A percentile compares a stretch with the other conserved stretches of the same genome.
Evolutionary conservation across 2,329 filamentous ascomycete species (phyloP).

Genomic region (Aspergillus floridensis): DNA sequence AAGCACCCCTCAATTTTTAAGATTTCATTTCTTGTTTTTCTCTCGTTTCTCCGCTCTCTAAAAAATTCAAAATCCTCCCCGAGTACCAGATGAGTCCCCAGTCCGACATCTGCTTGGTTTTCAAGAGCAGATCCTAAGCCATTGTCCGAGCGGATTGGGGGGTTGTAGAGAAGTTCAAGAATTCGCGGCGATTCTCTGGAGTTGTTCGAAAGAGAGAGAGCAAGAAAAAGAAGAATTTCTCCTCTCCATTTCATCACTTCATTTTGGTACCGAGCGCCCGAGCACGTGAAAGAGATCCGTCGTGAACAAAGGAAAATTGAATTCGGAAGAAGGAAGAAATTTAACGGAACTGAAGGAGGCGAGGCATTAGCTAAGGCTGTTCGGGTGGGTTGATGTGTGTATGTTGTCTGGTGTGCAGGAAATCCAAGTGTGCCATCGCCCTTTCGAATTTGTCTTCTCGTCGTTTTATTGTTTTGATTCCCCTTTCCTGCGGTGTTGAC

Average conservation of each 20-base stretch:
- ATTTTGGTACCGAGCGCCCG: conserved; percentile 24
- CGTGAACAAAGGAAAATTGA: conserved; percentile 29
- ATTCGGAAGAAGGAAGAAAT: conserved; percentile 27
- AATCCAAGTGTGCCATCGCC: background rate
- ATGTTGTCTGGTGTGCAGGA: background rate
- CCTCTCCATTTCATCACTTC: conserved; percentile 11
- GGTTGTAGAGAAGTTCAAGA: background rate
- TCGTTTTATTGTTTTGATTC: background rate
- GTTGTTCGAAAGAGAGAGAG: background rate
- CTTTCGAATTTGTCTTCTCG: background rate
- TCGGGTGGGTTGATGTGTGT: background rate
- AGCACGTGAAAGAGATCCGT: conserved; percentile 30
- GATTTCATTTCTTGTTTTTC: background rate
- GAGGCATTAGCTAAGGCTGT: conserved; percentile 11
- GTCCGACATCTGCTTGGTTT: background rate
- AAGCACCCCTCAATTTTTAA: background rate
- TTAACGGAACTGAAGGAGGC: conserved; percentile 35
- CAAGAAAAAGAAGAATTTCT: background rate
- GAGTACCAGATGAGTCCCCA: background rate
- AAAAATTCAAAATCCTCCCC: background rate
- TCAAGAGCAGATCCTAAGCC: background rate
- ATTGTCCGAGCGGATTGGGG: background rate
- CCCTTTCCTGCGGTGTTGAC: background rate
- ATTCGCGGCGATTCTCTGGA: background rate
- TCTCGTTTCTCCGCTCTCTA: background rate